phyloP scores from a whole-genome alignment of 2,329 filamentous ascomycete genomes.

The Fusarium stilboides region DNA sequence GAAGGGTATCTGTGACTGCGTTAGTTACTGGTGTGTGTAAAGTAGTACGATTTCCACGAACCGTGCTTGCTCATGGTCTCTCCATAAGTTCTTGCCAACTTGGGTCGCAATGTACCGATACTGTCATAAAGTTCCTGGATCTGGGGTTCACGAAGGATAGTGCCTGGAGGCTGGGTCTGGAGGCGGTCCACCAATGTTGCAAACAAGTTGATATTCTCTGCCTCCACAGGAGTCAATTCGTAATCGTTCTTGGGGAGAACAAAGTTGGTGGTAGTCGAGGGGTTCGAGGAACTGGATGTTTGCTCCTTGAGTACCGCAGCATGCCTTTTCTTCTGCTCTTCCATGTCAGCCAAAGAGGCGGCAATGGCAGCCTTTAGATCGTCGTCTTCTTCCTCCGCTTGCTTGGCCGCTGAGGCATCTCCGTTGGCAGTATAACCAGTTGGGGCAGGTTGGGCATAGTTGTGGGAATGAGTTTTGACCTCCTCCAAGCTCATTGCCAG shows the following conservation, averaged over 20 bases:
- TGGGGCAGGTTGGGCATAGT: constrained; percentile 75
- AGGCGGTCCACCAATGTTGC: constrained; percentile 93
- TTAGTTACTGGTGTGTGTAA: constrained; percentile 29
- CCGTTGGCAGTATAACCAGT: constrained; percentile 59
- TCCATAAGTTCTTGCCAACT: constrained; percentile 94
- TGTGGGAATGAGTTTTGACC: constrained; percentile 80
- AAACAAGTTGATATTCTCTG: constrained; percentile 98
- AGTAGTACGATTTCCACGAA: constrained; percentile 57
- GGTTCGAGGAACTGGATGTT: constrained; percentile 63
- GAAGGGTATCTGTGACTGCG: constrained; percentile 78
- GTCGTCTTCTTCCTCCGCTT: constrained; percentile 88
- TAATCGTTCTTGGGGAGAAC: constrained; percentile 89
- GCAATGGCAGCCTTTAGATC: constrained; percentile 96
- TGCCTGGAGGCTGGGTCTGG: constrained; percentile 94
- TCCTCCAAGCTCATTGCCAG: constrained; percentile 98
- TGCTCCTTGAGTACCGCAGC: constrained; percentile 87
- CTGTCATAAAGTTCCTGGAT: constrained; percentile 99
- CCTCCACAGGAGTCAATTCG: constrained; percentile 92
- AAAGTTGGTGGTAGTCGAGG: constrained; percentile 63
- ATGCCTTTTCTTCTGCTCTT: constrained; percentile 95
- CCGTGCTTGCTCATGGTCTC: constrained; percentile 99
- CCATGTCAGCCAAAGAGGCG: constrained; percentile 95
- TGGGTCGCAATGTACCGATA: constrained; percentile 92
- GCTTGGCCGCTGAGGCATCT: constrained; percentile 56
- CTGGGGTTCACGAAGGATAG: constrained; percentile 95